phyloP scores from a whole-genome alignment of 2,329 filamentous ascomycete genomes.

The Zymoseptoria passerinii region DNA sequence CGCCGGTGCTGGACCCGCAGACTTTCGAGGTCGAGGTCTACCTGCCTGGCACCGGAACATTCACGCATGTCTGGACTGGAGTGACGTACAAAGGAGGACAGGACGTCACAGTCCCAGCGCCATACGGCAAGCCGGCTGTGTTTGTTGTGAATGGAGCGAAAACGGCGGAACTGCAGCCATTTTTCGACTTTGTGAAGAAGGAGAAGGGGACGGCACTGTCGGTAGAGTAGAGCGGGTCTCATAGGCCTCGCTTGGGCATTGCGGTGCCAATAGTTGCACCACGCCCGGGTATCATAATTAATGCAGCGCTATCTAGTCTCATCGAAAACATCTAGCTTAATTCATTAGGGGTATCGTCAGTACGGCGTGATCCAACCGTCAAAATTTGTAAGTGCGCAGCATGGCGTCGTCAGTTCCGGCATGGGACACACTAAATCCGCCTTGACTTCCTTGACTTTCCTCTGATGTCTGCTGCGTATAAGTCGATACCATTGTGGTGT shows the following conservation, averaged over 20 bases:
- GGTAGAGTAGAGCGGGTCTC: constrained; percentile 1
- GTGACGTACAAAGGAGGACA: constrained; percentile 19
- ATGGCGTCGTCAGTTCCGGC: not conserved
- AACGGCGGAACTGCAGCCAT: constrained; percentile 17
- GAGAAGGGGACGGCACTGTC: constrained; percentile 19
- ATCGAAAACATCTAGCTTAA: not conserved
- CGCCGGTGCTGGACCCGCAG: constrained; percentile 22
- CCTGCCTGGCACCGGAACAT: constrained; percentile 18
- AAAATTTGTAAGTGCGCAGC: not conserved
- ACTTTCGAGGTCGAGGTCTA: constrained; percentile 20
- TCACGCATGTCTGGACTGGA: constrained; percentile 24
- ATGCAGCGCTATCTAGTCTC: not conserved
- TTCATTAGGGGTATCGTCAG: not conserved
- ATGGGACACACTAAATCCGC: not conserved
- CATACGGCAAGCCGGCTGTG: constrained; percentile 24
- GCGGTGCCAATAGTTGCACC: not conserved
- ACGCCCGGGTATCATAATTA: not conserved
- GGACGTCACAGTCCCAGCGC: constrained; percentile 19
- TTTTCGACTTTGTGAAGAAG: constrained; percentile 23
- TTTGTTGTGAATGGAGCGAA: constrained; percentile 21
- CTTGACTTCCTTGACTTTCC: not conserved
- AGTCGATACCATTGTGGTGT: not conserved
- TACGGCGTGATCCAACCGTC: not conserved
- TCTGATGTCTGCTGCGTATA: not conserved
- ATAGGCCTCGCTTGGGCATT: not conserved